These are phyloP conservation scores for Lipomyces sp. DNA, from an alignment of 805 yeast genomes.

Conservation along the genomic window DNA sequence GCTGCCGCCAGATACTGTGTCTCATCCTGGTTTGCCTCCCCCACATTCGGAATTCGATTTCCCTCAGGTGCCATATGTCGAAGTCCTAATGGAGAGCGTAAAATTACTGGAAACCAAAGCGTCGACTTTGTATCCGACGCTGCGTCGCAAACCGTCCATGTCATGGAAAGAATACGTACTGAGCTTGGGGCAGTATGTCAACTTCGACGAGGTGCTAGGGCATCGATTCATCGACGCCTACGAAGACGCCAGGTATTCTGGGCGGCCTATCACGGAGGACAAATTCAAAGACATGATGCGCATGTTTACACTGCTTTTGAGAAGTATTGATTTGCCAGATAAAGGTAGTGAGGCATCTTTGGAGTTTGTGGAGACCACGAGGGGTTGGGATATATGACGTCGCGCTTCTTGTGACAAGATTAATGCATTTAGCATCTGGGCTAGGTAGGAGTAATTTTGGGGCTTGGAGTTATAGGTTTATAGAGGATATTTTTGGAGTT, in stretches of 20 bases:
- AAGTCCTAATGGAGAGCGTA: conserved; percentile 41
- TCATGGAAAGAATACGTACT: conserved; percentile 59
- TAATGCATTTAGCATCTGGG: background rate
- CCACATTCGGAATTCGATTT: conserved; percentile 41
- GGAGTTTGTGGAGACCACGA: conserved; percentile 16
- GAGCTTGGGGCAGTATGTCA: conserved; percentile 46
- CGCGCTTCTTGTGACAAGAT: background rate
- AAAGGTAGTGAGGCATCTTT: background rate
- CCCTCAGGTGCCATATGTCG: conserved; percentile 43
- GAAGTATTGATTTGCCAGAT: conserved; percentile 23
- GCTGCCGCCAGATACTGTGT: conserved; percentile 51
- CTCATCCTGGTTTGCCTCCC: conserved; percentile 61
- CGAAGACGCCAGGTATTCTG: conserved; percentile 72
- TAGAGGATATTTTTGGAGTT: background rate
- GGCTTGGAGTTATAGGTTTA: background rate
- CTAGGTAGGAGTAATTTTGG: background rate
- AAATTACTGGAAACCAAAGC: conserved; percentile 38
- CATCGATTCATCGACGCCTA: conserved; percentile 56
- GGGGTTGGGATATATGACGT: background rate
- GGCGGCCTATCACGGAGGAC: conserved; percentile 59
- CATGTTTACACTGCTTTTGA: conserved; percentile 25
- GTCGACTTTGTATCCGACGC: conserved; percentile 43
- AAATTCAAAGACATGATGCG: conserved; percentile 65
- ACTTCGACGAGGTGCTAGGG: conserved; percentile 38
- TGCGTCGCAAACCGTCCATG: conserved; percentile 51